Evolutionary conservation across 2,329 filamentous ascomycete genomes (phyloP).

Genomic region (Fusarium aywerte): DNA sequence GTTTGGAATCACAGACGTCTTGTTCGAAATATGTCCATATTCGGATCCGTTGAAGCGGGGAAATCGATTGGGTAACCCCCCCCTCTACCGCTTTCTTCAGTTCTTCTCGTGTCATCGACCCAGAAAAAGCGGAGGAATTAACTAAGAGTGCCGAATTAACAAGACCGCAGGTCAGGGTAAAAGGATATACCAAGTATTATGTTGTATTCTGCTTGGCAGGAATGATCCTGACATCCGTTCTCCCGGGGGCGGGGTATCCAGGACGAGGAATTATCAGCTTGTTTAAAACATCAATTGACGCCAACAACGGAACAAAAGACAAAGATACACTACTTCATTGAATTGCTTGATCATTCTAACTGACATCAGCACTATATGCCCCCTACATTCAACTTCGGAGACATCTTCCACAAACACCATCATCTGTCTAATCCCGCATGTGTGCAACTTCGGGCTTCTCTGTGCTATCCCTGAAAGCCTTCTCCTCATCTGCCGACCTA

Average conservation of each 20-base stretch:
- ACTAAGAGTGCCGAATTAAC: constrained; percentile 19
- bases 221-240: constrained; percentile 5
- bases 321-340: neutral
- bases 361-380: neutral
- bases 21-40: neutral
- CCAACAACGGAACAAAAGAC: neutral
- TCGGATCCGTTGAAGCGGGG: constrained; percentile 18
- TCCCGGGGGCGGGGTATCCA: constrained; percentile 8
- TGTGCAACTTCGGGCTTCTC: constrained; percentile 29
- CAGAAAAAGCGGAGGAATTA: constrained; percentile 23
- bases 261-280: neutral
- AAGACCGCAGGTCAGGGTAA: neutral
- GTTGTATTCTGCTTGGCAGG: neutral
- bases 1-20: constrained; percentile 2
- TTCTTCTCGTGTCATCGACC: neutral
- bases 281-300: neutral
- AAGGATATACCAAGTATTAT: neutral
- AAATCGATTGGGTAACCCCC: neutral
- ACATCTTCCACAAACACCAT: neutral
- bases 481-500: constrained; percentile 37
- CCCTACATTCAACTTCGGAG: neutral
- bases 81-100: neutral
- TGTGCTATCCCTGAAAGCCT: constrained; percentile 4
- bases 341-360: neutral
- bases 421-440: constrained; percentile 5